Evolutionary conservation across 805 yeast genomes (phyloP).

Genomic region (Monosporozyma unispora): DNA sequence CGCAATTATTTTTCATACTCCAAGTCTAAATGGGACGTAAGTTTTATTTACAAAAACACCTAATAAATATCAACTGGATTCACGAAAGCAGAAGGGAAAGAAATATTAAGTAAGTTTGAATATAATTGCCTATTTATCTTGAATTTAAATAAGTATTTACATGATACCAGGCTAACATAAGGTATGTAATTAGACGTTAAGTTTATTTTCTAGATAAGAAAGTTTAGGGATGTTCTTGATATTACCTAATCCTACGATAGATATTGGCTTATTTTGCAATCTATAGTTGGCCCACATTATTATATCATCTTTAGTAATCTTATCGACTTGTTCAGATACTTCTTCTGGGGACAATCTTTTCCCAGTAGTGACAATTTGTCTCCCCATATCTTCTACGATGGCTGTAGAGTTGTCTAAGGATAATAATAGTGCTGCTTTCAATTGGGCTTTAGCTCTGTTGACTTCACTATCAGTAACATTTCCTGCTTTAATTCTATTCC

Average conservation of each 20-base stretch:
- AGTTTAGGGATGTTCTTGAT: slow-evolving; percentile 63
- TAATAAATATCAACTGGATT: too few species aligned
- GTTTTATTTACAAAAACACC: too few species aligned
- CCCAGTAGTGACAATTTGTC: slow-evolving; percentile 95
- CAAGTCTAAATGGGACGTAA: too few species aligned
- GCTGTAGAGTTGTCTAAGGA: slow-evolving; percentile 94
- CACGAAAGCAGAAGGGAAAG: too few species aligned
- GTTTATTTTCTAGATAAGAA: slow-evolving; percentile 41
- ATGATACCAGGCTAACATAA: neutral
- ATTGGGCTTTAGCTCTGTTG: slow-evolving; percentile 87
- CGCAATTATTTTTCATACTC: too few species aligned
- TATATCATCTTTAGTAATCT: slow-evolving; percentile 70
- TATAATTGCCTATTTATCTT: too few species aligned
- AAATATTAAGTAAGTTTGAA: too few species aligned
- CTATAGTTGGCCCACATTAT: slow-evolving; percentile 82
- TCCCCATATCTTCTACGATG: slow-evolving; percentile 94
- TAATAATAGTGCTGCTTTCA: slow-evolving; percentile 82
- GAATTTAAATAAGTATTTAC: neutral
- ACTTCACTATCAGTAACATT: slow-evolving; percentile 74
- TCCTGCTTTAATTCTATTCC: slow-evolving; percentile 81
- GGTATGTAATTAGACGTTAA: slow-evolving; percentile 7
- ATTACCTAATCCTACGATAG: slow-evolving; percentile 88
- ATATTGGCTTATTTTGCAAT: slow-evolving; percentile 67
- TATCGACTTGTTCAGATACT: slow-evolving; percentile 55
- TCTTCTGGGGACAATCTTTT: slow-evolving; percentile 40